Percentiles rank a stretch among this genome's conserved stretches.
Evolutionary conservation across 352 stramenopile species (phyloP).

Genomic region (Phytopythium sindhum): DNA sequence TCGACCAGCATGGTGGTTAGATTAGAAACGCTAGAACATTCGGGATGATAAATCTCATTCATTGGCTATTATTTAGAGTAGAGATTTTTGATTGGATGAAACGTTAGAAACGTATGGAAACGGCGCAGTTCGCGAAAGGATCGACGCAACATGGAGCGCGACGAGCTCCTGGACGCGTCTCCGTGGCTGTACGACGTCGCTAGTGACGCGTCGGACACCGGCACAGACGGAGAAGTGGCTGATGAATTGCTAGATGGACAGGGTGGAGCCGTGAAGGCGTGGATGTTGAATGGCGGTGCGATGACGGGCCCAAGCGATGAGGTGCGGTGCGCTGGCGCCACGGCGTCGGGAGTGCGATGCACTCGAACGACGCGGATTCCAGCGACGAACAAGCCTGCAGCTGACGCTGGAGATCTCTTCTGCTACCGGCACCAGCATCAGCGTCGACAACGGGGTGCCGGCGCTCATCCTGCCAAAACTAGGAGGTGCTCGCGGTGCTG

Average conservation of each 20-base stretch:
- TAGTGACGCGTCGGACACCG: not conserved
- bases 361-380: slow-evolving; percentile 11
- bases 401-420: not conserved
- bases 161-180: not conserved
- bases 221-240: not conserved
- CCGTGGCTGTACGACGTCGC: slow-evolving; percentile 16
- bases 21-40: slow-evolving; percentile 8
- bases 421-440: slow-evolving; percentile 14
- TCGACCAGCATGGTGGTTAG: not conserved
- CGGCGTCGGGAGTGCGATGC: slow-evolving; percentile 5
- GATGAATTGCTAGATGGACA: not conserved
- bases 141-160: not conserved
- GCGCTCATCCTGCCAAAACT: not conserved
- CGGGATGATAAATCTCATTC: no score
- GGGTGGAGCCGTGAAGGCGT: not conserved
- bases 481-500: not conserved
- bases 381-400: not conserved
- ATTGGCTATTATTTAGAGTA: not conserved
- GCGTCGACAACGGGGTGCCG: not conserved
- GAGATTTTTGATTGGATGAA: not conserved
- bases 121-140: not conserved
- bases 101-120: slow-evolving; percentile 3
- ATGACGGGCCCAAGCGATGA: not conserved
- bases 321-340: slow-evolving; percentile 12
- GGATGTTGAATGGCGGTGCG: not conserved